phyloP scores from a whole-genome alignment of 169 alveolate species.

The Plasmodium chabaudi region DNA sequence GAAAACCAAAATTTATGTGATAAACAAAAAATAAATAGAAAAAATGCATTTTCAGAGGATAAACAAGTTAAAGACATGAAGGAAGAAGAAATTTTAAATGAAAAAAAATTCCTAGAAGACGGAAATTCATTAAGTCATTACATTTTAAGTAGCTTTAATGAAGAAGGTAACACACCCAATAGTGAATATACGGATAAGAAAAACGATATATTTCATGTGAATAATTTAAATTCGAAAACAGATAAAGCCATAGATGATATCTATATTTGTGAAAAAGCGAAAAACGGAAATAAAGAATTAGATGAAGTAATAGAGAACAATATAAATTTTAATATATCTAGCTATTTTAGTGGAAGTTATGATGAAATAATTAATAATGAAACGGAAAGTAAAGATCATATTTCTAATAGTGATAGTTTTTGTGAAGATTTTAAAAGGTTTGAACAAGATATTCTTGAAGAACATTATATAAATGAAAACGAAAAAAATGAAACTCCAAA shows the following conservation, averaged over 20 bases:
- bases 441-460: slow-evolving; percentile 4
- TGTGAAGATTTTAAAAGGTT: not conserved
- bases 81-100: no score
- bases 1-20: no score
- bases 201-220: not conserved
- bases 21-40: no score
- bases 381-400: not conserved
- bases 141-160: no score
- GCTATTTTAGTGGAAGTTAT: slow-evolving; percentile 71
- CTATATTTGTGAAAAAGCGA: not conserved
- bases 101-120: no score
- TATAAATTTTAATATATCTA: slow-evolving; percentile 54
- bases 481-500: not conserved
- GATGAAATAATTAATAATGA: slow-evolving; percentile 16
- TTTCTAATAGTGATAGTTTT: not conserved
- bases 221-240: not conserved
- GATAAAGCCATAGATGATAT: slow-evolving; percentile 2
- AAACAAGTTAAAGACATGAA: no score
- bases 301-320: slow-evolving; percentile 71
- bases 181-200: not conserved
- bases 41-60: no score
- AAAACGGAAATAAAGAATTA: slow-evolving; percentile 30
- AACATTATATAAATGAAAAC: not conserved
- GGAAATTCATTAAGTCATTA: no score
- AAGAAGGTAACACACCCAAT: not conserved